These are phyloP conservation scores for Aspergillus campestris DNA, from an alignment of 495 filamentous ascomycete species.

Conservation along the genomic window DNA sequence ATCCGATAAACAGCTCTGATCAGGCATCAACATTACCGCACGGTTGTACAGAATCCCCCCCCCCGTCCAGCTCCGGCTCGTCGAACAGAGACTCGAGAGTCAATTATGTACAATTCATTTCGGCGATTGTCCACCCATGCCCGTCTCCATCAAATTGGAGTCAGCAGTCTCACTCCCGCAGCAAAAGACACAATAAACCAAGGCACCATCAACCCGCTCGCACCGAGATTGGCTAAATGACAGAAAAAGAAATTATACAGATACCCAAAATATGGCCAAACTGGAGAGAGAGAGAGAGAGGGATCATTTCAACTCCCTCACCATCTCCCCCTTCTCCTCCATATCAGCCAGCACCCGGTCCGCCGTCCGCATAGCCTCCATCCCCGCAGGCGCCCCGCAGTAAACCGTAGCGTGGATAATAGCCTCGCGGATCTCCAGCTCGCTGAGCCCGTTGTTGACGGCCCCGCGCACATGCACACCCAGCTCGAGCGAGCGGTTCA, in stretches of 20 bases:
- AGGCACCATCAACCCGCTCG: no score
- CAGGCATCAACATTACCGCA: no score
- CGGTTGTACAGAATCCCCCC: no score
- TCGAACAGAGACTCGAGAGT: no score
- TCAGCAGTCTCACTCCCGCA: no score
- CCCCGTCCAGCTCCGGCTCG: no score
- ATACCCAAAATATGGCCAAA: not conserved
- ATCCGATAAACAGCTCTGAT: no score
- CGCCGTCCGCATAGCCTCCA: conserved; percentile 40
- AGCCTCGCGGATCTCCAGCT: conserved; percentile 47
- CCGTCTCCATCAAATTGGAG: no score
- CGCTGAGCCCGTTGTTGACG: conserved; percentile 43
- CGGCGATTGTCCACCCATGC: no score
- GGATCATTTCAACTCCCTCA: not conserved
- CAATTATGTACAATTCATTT: no score
- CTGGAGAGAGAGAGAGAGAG: not conserved
- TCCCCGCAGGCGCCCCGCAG: conserved; percentile 49
- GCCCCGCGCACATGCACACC: conserved; percentile 46
- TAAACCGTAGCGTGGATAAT: conserved; percentile 46
- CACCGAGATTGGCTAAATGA: no score
- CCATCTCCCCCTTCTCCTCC: conserved; percentile 24
- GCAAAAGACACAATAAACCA: no score
- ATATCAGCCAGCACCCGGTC: conserved; percentile 29
- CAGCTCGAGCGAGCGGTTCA: conserved; percentile 44
- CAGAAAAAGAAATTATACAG: not conserved